phyloP scores from a whole-genome alignment of 2,329 filamentous ascomycete genomes.

The Aspergillus proliferans region DNA sequence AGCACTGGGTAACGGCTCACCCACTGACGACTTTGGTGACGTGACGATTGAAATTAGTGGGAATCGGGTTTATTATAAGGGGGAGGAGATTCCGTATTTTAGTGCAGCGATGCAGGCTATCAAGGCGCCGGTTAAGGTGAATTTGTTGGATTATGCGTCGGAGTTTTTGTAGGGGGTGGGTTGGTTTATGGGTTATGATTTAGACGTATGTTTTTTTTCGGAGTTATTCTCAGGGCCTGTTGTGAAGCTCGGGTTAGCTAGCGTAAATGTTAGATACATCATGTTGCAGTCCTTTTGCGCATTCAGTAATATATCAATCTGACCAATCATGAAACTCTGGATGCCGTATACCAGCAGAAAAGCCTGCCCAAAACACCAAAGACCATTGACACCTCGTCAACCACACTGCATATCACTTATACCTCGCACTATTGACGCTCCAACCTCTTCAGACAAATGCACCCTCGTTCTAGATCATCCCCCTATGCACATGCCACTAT shows the following conservation, averaged over 20 bases:
- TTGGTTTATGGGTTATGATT: no score
- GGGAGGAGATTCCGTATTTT: slow-evolving; percentile 20
- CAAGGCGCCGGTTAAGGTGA: slow-evolving; percentile 10
- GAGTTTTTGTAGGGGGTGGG: neutral
- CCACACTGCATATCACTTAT: neutral
- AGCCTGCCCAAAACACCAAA: neutral
- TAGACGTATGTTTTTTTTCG: no score
- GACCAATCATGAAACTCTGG: no score
- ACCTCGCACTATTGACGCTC: neutral
- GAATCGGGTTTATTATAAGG: slow-evolving; percentile 19
- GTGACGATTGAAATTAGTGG: slow-evolving; percentile 19
- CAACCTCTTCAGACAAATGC: neutral
- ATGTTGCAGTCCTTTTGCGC: no score
- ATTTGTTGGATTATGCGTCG: slow-evolving; percentile 17
- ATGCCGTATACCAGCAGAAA: no score
- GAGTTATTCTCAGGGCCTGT: no score
- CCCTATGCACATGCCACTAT: neutral
- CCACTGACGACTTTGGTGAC: slow-evolving; percentile 3
- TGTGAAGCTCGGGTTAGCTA: no score
- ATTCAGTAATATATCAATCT: no score
- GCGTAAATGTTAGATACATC: no score
- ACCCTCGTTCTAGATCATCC: no score
- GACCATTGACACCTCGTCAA: neutral
- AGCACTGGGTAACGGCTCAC: slow-evolving; percentile 9
- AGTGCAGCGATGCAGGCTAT: slow-evolving; percentile 18